Evolutionary conservation across 2,329 filamentous ascomycete species (phyloP).

Genomic region (Fusarium pseudoanthophilum): DNA sequence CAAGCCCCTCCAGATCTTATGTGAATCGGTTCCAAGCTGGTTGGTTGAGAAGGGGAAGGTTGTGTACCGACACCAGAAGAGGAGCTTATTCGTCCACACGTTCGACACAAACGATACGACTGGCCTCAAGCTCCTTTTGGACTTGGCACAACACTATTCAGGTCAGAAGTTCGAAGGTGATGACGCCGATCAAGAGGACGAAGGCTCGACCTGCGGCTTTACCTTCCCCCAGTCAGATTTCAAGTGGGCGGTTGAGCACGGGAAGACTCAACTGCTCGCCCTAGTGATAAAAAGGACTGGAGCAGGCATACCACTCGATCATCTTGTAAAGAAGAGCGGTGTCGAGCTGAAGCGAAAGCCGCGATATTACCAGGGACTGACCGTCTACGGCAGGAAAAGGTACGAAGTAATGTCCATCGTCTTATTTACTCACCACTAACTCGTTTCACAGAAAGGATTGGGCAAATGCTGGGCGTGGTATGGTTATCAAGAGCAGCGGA

Average conservation of each 20-base stretch:
- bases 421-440: conserved; percentile 23
- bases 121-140: conserved; percentile 68
- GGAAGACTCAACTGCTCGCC: conserved; percentile 67
- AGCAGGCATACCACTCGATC: conserved; percentile 74
- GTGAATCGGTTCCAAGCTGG: conserved; percentile 51
- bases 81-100: conserved; percentile 55
- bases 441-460: conserved; percentile 66
- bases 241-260: conserved; percentile 55
- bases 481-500: conserved; percentile 53
- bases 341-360: conserved; percentile 72
- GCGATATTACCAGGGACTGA: conserved; percentile 79
- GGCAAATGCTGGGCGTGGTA: conserved; percentile 70
- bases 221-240: conserved; percentile 57
- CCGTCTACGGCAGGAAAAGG: conserved; percentile 78
- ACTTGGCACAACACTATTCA: conserved; percentile 60
- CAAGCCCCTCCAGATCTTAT: conserved; percentile 65
- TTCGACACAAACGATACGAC: conserved; percentile 64
- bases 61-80: not conserved
- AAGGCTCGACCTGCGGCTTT: conserved; percentile 49
- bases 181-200: conserved; percentile 49
- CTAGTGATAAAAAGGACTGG: conserved; percentile 74
- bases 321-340: conserved; percentile 73
- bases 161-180: conserved; percentile 49
- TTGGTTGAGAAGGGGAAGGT: conserved; percentile 45
- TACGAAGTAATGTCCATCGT: conserved; percentile 32